phyloP scores from a whole-genome alignment of 1,284 basidiomycete genomes.

The Meira nashicola region DNA sequence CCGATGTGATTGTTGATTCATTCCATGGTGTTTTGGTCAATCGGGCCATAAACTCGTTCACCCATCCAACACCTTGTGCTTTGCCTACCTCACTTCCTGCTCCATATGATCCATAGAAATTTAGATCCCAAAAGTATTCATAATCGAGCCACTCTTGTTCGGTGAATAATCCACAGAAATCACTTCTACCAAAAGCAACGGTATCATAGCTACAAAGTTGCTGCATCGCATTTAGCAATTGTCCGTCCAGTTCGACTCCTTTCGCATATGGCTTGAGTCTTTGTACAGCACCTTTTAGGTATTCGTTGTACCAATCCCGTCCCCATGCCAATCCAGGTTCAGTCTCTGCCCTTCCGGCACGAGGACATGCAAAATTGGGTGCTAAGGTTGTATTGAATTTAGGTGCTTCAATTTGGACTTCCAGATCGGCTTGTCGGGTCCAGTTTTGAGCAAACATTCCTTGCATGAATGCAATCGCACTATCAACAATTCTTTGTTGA shows the following conservation, averaged over 20 bases:
- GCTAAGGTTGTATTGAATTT: constrained; percentile 49
- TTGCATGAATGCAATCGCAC: constrained; percentile 32
- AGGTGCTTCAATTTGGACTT: constrained; percentile 46
- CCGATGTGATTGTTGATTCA: constrained; percentile 25
- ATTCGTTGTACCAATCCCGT: constrained; percentile 5
- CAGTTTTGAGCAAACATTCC: constrained; percentile 12
- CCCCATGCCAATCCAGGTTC: constrained; percentile 2
- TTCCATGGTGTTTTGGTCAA: constrained; percentile 18
- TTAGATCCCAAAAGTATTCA: constrained; percentile 62
- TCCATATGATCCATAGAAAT: constrained; percentile 60
- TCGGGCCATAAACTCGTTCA: constrained; percentile 55
- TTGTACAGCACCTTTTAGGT: neutral
- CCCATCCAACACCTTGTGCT: constrained; percentile 76
- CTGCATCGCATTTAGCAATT: constrained; percentile 38
- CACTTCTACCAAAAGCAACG: constrained; percentile 74
- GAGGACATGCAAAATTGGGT: constrained; percentile 18
- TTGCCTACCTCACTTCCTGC: constrained; percentile 73
- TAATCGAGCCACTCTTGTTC: constrained; percentile 84
- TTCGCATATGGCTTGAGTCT: neutral
- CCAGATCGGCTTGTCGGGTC: constrained; percentile 28
- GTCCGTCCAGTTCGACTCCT: constrained; percentile 20
- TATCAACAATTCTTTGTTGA: constrained; percentile 49
- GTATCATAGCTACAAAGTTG: constrained; percentile 58
- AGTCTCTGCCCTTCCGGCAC: constrained; percentile 17
- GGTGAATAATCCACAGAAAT: constrained; percentile 83